A percentile compares a stretch with the other conserved stretches of the same genome.
Evolutionary conservation across 2,329 filamentous ascomycete species (phyloP).

Genomic region (Pseudodiploospora longispora): DNA sequence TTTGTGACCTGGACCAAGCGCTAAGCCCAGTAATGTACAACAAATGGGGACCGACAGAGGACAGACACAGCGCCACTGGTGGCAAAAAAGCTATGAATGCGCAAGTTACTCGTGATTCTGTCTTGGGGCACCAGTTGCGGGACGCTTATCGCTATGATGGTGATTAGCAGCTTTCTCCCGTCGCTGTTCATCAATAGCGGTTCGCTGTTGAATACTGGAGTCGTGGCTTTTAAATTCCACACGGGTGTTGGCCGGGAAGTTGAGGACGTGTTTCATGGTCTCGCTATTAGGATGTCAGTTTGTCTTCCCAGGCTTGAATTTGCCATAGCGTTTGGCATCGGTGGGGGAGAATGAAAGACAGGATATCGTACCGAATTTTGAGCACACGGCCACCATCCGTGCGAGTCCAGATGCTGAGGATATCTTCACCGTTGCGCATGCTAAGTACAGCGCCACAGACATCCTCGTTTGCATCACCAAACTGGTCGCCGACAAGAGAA

Average conservation of each 20-base stretch:
- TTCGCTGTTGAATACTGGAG: conserved; percentile 86
- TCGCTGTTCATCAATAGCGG: conserved; percentile 82
- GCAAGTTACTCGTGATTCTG: conserved; percentile 23
- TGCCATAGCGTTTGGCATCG: not conserved
- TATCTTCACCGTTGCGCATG: conserved; percentile 91
- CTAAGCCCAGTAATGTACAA: conserved; percentile 10
- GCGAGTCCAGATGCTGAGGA: conserved; percentile 95
- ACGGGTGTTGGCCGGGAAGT: conserved; percentile 79
- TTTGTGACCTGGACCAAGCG: conserved; percentile 10
- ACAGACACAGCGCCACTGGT: conserved; percentile 3
- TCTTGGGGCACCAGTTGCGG: conserved; percentile 21
- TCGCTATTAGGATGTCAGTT: conserved; percentile 48
- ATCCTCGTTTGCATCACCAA: conserved; percentile 85
- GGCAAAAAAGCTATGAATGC: conserved; percentile 1
- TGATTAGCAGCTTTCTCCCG: conserved; percentile 66
- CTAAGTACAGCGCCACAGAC: conserved; percentile 93
- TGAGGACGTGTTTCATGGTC: conserved; percentile 84
- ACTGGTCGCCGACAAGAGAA: conserved; percentile 88
- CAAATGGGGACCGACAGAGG: conserved; percentile 1
- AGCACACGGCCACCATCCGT: conserved; percentile 89
- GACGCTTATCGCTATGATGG: conserved; percentile 33
- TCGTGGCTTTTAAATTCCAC: conserved; percentile 96
- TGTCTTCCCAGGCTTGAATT: not conserved
- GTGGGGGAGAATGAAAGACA: not conserved
- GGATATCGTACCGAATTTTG: conserved; percentile 76